A percentile compares a stretch with the other conserved stretches of the same genome.
phyloP scores from a whole-genome alignment of 495 filamentous ascomycete genomes.

The Trichocladium uniseriatum region DNA sequence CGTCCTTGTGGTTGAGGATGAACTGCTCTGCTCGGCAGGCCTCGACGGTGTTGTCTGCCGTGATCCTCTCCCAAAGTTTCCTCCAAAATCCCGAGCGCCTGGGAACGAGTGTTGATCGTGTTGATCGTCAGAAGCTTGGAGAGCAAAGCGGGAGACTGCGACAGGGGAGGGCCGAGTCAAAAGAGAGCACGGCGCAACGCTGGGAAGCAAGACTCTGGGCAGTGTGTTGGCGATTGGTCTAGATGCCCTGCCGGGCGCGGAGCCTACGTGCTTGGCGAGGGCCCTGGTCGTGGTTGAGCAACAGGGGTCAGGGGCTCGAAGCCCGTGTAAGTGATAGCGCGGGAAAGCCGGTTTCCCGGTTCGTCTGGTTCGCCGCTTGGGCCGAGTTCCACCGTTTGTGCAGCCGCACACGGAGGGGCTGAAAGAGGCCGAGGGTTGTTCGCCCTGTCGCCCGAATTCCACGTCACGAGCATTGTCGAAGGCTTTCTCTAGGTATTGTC shows the following conservation, averaged over 20 bases:
- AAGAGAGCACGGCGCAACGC: slow-evolving; percentile 7
- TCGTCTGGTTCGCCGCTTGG: neutral
- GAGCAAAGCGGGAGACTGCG: neutral
- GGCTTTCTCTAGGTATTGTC: too few species aligned
- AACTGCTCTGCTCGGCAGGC: too few species aligned
- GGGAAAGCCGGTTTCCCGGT: slow-evolving; percentile 10
- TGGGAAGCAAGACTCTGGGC: neutral
- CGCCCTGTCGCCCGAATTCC: too few species aligned
- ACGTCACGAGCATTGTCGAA: too few species aligned
- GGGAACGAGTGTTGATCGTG: slow-evolving; percentile 10
- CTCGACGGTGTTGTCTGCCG: too few species aligned
- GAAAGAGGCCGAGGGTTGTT: too few species aligned
- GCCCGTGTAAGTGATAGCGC: slow-evolving; percentile 16
- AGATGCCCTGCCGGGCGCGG: neutral
- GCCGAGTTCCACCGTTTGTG: neutral
- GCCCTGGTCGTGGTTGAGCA: neutral
- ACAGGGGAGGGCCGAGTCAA: slow-evolving; percentile 15
- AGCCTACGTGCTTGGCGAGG: slow-evolving; percentile 13
- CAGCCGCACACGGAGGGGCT: neutral
- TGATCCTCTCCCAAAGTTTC: neutral
- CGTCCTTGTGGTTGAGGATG: too few species aligned
- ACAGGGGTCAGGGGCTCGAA: slow-evolving; percentile 7
- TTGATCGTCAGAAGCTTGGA: slow-evolving; percentile 5
- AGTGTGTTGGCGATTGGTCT: slow-evolving; percentile 12
- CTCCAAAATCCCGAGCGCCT: slow-evolving; percentile 1